Base-by-base conservation (phyloP, 2,329 filamentous ascomycete genomes). In the Geosmithia putterillii region DNA sequence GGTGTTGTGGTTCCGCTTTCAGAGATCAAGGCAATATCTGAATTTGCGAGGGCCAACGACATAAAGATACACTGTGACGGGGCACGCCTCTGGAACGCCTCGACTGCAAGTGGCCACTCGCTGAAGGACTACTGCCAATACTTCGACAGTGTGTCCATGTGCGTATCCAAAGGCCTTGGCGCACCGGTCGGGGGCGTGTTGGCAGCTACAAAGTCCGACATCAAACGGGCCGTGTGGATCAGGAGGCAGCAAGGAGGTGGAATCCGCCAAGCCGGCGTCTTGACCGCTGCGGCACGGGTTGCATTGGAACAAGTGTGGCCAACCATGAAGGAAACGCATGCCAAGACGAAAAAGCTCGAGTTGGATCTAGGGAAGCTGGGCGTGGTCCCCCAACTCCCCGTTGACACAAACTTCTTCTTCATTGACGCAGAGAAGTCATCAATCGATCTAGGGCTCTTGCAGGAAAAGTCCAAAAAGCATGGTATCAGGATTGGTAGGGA, bases 91-190 rank as follows among this genome's bases (percentile, higher is more conserved):
- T 89, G 83, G 78, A 81, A 89, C 55, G 83, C 81, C 15, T 80
- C 82, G 1, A 79, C 74, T 1, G 74, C 80, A 0, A 80, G 78
- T 2, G 79, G 78, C 0, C 81, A 78, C 1, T 70, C 67, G 7
- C 60, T 89, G 12, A 64, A 73, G 10, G 82, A 83, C 1, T 87
- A 75, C 54, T 74, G 76, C 43, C 67, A 63, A 10, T 70, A 76
- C 45, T 83, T 86, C 52, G 83, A 90, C 54, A 84, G 74, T 45
- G 70, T 88, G 14, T 83, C 74, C 48, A 65, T 90, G 23, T 88
- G 83, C 57, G 86, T 90, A 53, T 79, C 76, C 20, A 90, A 90
- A 57, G 84, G 83, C 0, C 69, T 90, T 0, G 85, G 84, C 3
- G 85, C 85, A 1, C 85, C 85, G 0, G 79, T 88, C 47, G 85